Evolutionary conservation across 306 rosid genomes (phyloP), one percentile per base, ranked within the genome.

Genomic region (Begonia fuchsioides): DNA sequence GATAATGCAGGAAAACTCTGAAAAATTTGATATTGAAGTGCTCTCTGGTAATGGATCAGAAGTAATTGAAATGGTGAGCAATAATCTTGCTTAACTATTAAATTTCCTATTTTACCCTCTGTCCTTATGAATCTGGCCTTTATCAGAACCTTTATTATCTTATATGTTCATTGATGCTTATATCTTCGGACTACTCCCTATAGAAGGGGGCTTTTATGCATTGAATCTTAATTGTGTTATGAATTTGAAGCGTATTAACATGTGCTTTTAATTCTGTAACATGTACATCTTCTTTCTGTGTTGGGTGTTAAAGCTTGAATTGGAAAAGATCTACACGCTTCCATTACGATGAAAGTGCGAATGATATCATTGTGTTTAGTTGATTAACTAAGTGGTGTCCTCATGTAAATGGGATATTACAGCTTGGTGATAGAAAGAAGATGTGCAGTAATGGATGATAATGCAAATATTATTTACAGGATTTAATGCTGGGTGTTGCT

Each of bases 401-500:
- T 19, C 26, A 2, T 26, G 35, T 26, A 26, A 26, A 26, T 26
- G 35, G 35, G 35, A 26, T 26, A 8, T 26, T 26, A 26, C 35
- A 26, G 7, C 7, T 26, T 26, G 35, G 35, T 26, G 35, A 5
- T 2, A 5, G 35, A 26, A 26, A 26, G 35, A 26, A 8, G 41
- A 39, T 26, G 13, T 2, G 9, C 32, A 12, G 60, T 44, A 12
- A 13, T 43, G 12, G 0, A 11, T 32, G 43, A 26, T 11, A 0
- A 14, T 47, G 38, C 9, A 12, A 15, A 17, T 50, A 47, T 55
- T 50, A 13, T 19, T 61, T 39, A 39, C 77, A 87, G 96, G 84
- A 87, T 62, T 73, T 83, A 71, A 82, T 87, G 92, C 70, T 82
- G 53, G 96, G 96, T 12, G 53, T 90, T 50, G 82, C 93, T 41